phyloP scores from a whole-genome alignment of 345 rosid genomes.

The Geranium rotundifolium region DNA sequence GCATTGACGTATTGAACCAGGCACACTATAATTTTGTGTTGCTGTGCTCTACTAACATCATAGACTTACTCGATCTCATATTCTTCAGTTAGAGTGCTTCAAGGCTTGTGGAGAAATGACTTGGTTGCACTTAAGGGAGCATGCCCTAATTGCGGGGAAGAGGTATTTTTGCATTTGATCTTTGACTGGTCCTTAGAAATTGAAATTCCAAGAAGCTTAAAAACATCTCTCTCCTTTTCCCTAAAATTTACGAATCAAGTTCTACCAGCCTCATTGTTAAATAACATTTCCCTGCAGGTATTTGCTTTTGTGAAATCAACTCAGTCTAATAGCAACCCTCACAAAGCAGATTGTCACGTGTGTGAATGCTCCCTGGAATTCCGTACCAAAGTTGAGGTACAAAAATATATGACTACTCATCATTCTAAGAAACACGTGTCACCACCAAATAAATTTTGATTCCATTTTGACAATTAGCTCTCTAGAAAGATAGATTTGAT shows the following conservation, averaged over 20 bases:
- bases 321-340: constrained; percentile 45
- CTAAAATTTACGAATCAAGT: constrained; percentile 2
- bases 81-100: constrained; percentile 61
- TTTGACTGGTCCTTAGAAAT: background rate
- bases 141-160: constrained; percentile 96
- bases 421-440: background rate
- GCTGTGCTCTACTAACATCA: background rate
- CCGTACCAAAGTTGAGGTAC: constrained; percentile 79
- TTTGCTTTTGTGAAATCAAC: constrained; percentile 76
- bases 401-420: background rate
- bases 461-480: background rate
- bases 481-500: background rate
- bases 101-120: constrained; percentile 85
- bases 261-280: background rate
- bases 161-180: constrained; percentile 36
- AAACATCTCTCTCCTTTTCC: background rate
- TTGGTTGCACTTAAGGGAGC: constrained; percentile 78
- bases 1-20: background rate
- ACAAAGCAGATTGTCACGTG: constrained; percentile 87
- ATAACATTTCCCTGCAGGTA: constrained; percentile 38
- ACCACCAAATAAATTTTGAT: background rate
- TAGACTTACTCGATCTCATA: background rate
- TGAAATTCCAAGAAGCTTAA: constrained; percentile 2
- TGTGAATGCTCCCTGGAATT: constrained; percentile 76
- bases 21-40: background rate